Evolutionary conservation across 192 early-diverging fungal species (phyloP).

Genomic region (Backusella macrospora): DNA sequence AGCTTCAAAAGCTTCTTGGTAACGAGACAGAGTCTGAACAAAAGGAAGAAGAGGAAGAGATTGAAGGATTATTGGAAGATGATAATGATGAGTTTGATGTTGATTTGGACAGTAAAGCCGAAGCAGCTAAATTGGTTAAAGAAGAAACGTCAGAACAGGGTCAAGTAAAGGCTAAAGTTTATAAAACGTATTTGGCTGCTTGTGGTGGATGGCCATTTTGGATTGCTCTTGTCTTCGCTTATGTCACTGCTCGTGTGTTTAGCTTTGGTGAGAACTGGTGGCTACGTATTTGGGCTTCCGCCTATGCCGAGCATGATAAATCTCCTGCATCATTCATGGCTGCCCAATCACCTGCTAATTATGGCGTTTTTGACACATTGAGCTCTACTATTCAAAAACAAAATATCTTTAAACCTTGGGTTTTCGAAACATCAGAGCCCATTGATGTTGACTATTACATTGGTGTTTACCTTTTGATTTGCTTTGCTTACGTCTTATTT

Average conservation of each 20-base stretch:
- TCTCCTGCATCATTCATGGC: neutral
- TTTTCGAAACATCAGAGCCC: neutral
- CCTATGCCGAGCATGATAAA: slow-evolving; percentile 26
- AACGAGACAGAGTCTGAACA: slow-evolving; percentile 5
- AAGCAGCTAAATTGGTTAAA: neutral
- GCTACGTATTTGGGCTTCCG: slow-evolving; percentile 50
- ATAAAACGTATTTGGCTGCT: slow-evolving; percentile 69
- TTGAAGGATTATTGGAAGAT: neutral
- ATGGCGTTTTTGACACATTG: slow-evolving; percentile 14
- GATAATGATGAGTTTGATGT: neutral
- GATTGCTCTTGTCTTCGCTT: slow-evolving; percentile 45
- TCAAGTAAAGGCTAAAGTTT: slow-evolving; percentile 71
- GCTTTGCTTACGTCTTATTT: slow-evolving; percentile 46
- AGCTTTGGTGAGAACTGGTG: slow-evolving; percentile 50
- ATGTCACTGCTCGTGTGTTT: slow-evolving; percentile 42
- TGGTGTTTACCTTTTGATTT: slow-evolving; percentile 56
- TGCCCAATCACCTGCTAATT: neutral
- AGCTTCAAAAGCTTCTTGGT: slow-evolving; percentile 23
- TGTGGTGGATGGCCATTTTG: slow-evolving; percentile 61
- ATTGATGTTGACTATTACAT: slow-evolving; percentile 56
- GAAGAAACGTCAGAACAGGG: slow-evolving; percentile 47
- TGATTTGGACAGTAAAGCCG: neutral
- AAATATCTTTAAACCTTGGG: slow-evolving; percentile 14
- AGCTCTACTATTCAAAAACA: neutral
- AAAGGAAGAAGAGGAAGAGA: slow-evolving; percentile 8